Conservation (phyloP, 495 filamentous ascomycete species). For the Podospora conica region DNA sequence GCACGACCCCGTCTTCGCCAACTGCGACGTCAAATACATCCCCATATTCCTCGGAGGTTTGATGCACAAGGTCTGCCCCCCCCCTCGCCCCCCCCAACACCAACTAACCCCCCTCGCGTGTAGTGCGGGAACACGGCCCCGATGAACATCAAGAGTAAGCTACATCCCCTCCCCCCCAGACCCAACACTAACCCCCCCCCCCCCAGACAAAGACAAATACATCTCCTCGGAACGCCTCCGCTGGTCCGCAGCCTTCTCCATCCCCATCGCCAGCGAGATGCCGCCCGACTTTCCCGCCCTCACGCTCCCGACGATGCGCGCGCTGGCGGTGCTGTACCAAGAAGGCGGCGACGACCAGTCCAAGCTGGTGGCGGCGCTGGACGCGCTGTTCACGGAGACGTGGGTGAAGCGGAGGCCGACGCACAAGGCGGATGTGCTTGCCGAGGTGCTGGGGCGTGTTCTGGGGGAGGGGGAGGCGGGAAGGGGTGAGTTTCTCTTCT, state of each 20-base stretch:
- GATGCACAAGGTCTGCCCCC: constrained; percentile 46
- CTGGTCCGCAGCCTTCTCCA: constrained; percentile 52
- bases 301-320: constrained; percentile 49
- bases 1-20: constrained; percentile 56
- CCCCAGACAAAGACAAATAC: constrained; percentile 63
- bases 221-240: constrained; percentile 54
- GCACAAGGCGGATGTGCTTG: constrained; percentile 44
- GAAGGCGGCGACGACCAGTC: constrained; percentile 26
- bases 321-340: constrained; percentile 20
- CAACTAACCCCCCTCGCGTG: background rate
- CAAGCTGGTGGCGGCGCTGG: constrained; percentile 40
- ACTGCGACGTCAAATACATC: constrained; percentile 55
- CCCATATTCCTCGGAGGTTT: constrained; percentile 66
- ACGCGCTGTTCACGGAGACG: constrained; percentile 48
- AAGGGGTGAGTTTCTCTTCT: constrained; percentile 23
- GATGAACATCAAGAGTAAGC: constrained; percentile 60
- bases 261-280: constrained; percentile 47
- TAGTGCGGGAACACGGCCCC: constrained; percentile 57
- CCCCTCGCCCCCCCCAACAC: background rate
- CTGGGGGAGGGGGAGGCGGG: constrained; percentile 46
- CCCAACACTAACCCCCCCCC: background rate
- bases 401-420: constrained; percentile 52
- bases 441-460: constrained; percentile 38
- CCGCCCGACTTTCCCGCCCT: constrained; percentile 56
- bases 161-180: background rate